Base-by-base conservation (phyloP, 2,329 filamentous ascomycete genomes). In the Clonostachys byssicola region DNA sequence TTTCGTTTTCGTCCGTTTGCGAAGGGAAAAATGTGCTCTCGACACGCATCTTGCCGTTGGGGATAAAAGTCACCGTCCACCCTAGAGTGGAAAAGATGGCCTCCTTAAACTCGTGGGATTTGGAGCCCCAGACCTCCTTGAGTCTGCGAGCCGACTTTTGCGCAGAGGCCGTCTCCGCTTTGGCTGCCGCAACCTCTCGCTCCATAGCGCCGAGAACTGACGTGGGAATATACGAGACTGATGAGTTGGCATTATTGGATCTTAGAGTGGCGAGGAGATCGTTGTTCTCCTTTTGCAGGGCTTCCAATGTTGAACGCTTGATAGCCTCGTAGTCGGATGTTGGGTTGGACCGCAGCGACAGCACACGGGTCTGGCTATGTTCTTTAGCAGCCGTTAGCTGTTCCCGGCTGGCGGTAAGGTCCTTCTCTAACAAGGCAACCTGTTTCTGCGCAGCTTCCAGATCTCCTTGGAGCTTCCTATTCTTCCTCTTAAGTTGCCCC, bases 11-110 rank as follows among this genome's bases (percentile, higher is more conserved):
- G 47, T 88, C 82, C 62, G 64, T 81, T 69, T 51, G 66, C 3
- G 81, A 85, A 0, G 91, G 86, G 61, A 88, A 88, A 61, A 92
- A 95, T 54, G 92, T 87, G 50, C 80, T 87, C 47, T 92, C 95
- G 18, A 96, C 89, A 34, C 90, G 86, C 68, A 96, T 95, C 59
- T 95, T 92, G 40, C 94, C 94, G 64, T 96, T 96, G n/a, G 92
- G 91, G 63, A 96, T 86, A 64, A 99, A 97, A 34, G 94, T 91
- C 12, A 97, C 83, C 46, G 92, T 92, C 87, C 92, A 99, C 1
- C 94, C 94, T 0, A 99, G 78, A 1, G 96, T 86, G 17, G 85
- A 90, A 52, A 92, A 92, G 49, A 99, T 92, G 34, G 92, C 90
- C 68, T 97, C 91, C 44, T 95, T 89, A 71, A 99, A 97, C 69